Conservation (phyloP, 2,329 filamentous ascomycete species). For the Annulohypoxylon truncatum region DNA sequence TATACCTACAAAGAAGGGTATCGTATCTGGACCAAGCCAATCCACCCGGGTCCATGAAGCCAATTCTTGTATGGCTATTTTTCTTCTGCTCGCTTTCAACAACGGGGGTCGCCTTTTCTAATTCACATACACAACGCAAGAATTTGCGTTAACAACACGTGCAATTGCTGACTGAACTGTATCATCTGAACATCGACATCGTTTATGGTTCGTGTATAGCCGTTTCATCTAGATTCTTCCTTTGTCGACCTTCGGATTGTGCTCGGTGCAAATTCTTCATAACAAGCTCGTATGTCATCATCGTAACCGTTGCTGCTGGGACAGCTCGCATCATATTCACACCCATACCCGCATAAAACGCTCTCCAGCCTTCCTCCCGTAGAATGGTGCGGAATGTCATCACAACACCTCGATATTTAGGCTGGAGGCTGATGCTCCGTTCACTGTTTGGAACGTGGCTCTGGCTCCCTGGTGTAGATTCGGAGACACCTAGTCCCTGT, state of each 20-base stretch:
- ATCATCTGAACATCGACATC: slow-evolving; percentile 12
- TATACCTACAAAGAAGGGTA: slow-evolving; percentile 49
- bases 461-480: slow-evolving; percentile 59
- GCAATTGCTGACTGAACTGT: background rate
- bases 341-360: slow-evolving; percentile 96
- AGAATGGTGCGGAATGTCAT: slow-evolving; percentile 88
- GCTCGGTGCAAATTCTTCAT: slow-evolving; percentile 65
- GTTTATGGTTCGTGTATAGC: slow-evolving; percentile 31
- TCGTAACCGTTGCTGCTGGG: slow-evolving; percentile 94
- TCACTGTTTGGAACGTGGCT: slow-evolving; percentile 49
- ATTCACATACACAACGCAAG: slow-evolving; percentile 21
- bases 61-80: slow-evolving; percentile 17
- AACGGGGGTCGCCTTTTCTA: slow-evolving; percentile 18
- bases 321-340: slow-evolving; percentile 98
- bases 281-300: slow-evolving; percentile 92
- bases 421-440: slow-evolving; percentile 44
- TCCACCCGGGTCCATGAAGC: slow-evolving; percentile 29
- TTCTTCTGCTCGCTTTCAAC: slow-evolving; percentile 8
- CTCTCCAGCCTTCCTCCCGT: slow-evolving; percentile 91
- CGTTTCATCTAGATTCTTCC: slow-evolving; percentile 32
- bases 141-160: slow-evolving; percentile 13
- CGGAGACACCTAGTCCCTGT: slow-evolving; percentile 61
- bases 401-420: slow-evolving; percentile 81
- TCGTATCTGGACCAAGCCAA: slow-evolving; percentile 42
- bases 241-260: slow-evolving; percentile 55